Conservation (phyloP, 495 filamentous ascomycete genomes). For the Xylaria grammica region DNA sequence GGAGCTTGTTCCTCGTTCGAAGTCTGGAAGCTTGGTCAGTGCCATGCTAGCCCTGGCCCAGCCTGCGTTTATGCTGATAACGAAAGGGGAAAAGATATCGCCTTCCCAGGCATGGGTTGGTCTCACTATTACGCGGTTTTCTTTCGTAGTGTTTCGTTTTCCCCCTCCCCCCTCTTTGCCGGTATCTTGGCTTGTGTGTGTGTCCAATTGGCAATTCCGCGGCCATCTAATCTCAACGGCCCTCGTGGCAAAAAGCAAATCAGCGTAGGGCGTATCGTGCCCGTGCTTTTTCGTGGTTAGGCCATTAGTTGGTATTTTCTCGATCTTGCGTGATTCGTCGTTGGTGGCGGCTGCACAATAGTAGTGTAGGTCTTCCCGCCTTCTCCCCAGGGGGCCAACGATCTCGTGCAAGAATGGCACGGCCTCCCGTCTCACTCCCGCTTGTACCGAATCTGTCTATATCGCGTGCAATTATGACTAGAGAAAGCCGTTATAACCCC, state of each 20-base stretch:
- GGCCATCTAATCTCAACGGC: background rate
- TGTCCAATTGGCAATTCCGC: conserved; percentile 13
- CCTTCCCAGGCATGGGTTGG: background rate
- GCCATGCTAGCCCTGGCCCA: conserved; percentile 2
- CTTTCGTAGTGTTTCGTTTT: background rate
- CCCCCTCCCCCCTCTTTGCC: background rate
- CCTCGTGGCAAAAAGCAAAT: conserved; percentile 1
- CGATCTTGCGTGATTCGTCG: conserved; percentile 2
- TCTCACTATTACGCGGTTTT: conserved; percentile 5
- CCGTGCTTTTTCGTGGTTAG: background rate
- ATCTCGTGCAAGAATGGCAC: conserved; percentile 21
- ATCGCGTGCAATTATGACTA: conserved; percentile 2
- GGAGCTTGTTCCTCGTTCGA: background rate
- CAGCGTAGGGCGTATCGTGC: background rate
- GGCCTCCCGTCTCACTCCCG: conserved; percentile 25
- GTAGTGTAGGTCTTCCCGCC: background rate
- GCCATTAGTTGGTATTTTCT: background rate
- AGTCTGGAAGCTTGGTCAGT: conserved; percentile 14
- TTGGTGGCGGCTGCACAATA: too few species aligned
- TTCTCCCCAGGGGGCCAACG: conserved; percentile 6
- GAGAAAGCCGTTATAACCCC: conserved; percentile 9
- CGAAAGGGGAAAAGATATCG: background rate
- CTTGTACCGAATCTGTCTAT: background rate
- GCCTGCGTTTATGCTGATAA: conserved; percentile 6
- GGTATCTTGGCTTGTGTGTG: background rate